phyloP scores from a whole-genome alignment of 352 stramenopile species.

The Globisporangium splendens region DNA sequence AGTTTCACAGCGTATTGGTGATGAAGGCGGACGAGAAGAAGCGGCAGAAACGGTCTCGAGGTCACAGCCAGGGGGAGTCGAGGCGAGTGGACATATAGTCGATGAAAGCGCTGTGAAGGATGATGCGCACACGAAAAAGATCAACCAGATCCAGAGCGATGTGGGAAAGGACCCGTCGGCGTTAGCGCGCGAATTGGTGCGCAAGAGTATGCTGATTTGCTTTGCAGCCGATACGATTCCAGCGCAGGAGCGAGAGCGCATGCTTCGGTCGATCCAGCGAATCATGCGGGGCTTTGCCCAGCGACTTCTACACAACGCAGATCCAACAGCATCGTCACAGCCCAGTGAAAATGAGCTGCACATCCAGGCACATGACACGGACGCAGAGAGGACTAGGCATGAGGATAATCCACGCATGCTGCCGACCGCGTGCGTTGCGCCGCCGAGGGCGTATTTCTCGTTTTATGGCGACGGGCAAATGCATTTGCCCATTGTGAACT shows the following conservation, averaged over 20 bases:
- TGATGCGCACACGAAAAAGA: too few species aligned
- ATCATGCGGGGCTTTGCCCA: slow-evolving; percentile 33
- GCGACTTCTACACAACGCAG: slow-evolving; percentile 20
- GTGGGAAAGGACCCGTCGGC: neutral
- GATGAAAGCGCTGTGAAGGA: too few species aligned
- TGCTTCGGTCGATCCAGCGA: slow-evolving; percentile 28
- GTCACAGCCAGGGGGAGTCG: too few species aligned
- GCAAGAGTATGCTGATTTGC: slow-evolving; percentile 34
- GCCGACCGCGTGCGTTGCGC: slow-evolving; percentile 26
- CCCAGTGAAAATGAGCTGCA: neutral
- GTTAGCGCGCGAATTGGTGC: slow-evolving; percentile 27
- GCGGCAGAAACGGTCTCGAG: too few species aligned
- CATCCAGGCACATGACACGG: neutral
- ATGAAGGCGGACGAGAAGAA: too few species aligned
- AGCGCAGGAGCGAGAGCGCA: slow-evolving; percentile 17
- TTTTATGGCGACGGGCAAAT: slow-evolving; percentile 60
- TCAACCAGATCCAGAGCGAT: too few species aligned
- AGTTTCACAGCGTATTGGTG: too few species aligned
- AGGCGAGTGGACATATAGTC: too few species aligned
- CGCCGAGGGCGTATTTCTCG: slow-evolving; percentile 60
- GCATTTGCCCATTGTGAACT: slow-evolving; percentile 74
- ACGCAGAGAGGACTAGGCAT: too few species aligned
- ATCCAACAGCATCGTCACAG: slow-evolving; percentile 15
- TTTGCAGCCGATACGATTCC: slow-evolving; percentile 26
- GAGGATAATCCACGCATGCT: slow-evolving; percentile 26